Evolutionary conservation across 805 yeast genomes (phyloP), one percentile per base, ranked within the genome.

Genomic region (Kuraishia hungarica): DNA sequence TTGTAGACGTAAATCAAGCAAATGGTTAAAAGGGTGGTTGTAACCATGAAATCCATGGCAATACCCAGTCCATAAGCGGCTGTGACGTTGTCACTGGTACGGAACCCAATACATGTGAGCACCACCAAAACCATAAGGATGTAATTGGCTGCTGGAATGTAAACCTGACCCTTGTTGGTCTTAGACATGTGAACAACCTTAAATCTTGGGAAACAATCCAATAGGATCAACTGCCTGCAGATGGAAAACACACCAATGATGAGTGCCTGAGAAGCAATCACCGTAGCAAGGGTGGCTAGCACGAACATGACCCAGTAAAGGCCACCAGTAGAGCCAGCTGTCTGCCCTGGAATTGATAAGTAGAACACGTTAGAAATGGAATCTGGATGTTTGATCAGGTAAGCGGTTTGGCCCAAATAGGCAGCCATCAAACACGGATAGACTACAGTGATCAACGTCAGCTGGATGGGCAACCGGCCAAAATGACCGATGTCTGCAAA

Each of bases 51-150:
- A 61, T 81, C 86, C 56, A 81, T 62, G 1, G 84, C 70, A 39
- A 82, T 79, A 22, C 86, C 84, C 56, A 81, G 72, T 17, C 86
- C 86, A 62, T 81, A 82, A 13, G 86, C 86, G 4, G 83, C 78
- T 0, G 86, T 79, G 43, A 81, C 82, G 48, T 70, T 72, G 60
- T 72, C 70, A 35, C 79, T 72, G 60, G 70, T 79, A 56, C 72
- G 68, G 66, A 80, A 81, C 0, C 83, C 83, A 8, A 80, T 81
- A 6, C 83, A 75, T 10, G 83, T 75, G 4, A 70, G 65, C 49
- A 75, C 64, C 2, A 81, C 83, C 43, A 80, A 79, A 17, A 80
- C 67, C 79, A 82, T 76, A 43, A 82, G 67, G 4, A 78, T 58
- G 65, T 74, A 75, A 62, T 81, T 82, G 17, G 78, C 74, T 0